Evolutionary conservation across 305 asterid genomes (phyloP).

Genomic region (Andrographis paniculata): DNA sequence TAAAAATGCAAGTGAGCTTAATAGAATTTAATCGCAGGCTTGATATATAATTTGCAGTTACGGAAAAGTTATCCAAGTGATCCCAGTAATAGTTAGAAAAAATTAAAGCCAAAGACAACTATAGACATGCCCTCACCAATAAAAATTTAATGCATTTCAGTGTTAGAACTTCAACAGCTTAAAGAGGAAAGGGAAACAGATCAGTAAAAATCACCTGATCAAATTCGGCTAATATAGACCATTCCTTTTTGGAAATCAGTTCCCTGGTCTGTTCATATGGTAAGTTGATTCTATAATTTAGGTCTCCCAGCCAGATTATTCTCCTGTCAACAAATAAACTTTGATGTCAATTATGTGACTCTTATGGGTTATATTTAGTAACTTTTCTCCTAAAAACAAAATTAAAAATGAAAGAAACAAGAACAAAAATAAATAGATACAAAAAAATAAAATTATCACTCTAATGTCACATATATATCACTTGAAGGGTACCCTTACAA

Average conservation of each 20-base stretch:
- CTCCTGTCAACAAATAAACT: constrained; percentile 48
- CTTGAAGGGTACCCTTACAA: too few relatives aligned
- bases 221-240: constrained; percentile 56
- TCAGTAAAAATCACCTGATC: constrained; percentile 61
- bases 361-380: constrained; percentile 3
- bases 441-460: constrained; percentile 3
- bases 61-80: too few relatives aligned
- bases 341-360: constrained; percentile 10
- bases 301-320: constrained; percentile 91
- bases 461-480: too few relatives aligned
- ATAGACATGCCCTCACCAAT: too few relatives aligned
- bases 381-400: constrained; percentile 5
- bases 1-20: too few relatives aligned
- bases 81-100: too few relatives aligned
- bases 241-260: constrained; percentile 59
- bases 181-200: constrained; percentile 1
- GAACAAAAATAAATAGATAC: constrained; percentile 2
- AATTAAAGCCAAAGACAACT: too few relatives aligned
- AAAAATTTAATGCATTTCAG: not conserved
- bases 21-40: too few relatives aligned
- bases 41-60: too few relatives aligned
- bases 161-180: constrained; percentile 5
- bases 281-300: constrained; percentile 79
- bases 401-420: not conserved
- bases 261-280: constrained; percentile 66